Conservation (phyloP, 768 basidiomycete species). For the Mycena rosella region DNA sequence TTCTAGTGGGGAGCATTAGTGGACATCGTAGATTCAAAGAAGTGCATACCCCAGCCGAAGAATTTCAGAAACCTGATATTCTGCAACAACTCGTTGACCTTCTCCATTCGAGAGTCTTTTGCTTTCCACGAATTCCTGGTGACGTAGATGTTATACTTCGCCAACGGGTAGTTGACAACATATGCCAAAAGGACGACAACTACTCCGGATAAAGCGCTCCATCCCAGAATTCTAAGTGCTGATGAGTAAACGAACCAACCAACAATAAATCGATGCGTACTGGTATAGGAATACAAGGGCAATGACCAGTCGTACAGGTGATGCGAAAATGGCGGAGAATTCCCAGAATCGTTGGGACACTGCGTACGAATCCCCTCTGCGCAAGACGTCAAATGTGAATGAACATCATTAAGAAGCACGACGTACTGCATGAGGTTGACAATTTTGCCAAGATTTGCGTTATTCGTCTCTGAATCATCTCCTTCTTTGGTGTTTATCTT, state of each 20-base stretch:
- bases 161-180: constrained; percentile 75
- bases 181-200: constrained; percentile 72
- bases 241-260: neutral
- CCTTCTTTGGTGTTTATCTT: constrained; percentile 51
- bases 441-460: constrained; percentile 76
- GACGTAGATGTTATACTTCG: constrained; percentile 75
- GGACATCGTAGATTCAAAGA: constrained; percentile 1
- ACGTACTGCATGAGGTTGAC: constrained; percentile 82
- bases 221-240: constrained; percentile 72
- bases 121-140: constrained; percentile 71
- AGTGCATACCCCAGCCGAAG: constrained; percentile 77
- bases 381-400: constrained; percentile 16
- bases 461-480: constrained; percentile 52
- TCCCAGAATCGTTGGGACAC: constrained; percentile 82
- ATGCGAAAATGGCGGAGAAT: constrained; percentile 71
- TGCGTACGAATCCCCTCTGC: constrained; percentile 77
- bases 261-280: constrained; percentile 52
- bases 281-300: constrained; percentile 79
- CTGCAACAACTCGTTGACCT: constrained; percentile 83
- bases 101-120: constrained; percentile 75
- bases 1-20: constrained; percentile 52
- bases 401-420: constrained; percentile 13
- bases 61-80: constrained; percentile 81
- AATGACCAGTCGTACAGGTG: constrained; percentile 74
- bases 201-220: constrained; percentile 82